Base-by-base conservation (phyloP, 371 early-diverging fungal species). In the Mortierella sp. region DNA sequence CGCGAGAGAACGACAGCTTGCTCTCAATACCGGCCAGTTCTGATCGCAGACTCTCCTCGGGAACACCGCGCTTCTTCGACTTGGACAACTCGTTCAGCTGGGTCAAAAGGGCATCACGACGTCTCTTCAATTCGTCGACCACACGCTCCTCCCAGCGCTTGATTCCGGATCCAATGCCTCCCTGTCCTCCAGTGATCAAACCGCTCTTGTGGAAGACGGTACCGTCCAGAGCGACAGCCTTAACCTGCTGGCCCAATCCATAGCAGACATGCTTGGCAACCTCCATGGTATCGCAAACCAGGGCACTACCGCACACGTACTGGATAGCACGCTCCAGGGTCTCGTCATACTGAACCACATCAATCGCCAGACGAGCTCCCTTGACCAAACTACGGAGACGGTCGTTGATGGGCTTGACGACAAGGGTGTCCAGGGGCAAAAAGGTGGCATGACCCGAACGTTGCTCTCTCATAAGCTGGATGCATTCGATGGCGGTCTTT, bases 141-240 rank as follows among this genome's bases (percentile, higher is more conserved):
- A 95, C 97, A 39, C 92, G 91, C 31, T 97, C 96, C 68, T 97
- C 94, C 97, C 98, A 98, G 64, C 93, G 88, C 66, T 91, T 89
- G 8, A 92, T 88, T 1, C 87, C 65, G 3, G 86, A 65, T 16
- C 78, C 76, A 24, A 86, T 70, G 1, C 85, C 87, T 29, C 85
- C 87, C 45, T 87, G 86, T 41, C 95, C 95, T 82, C 99, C 99
- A 0, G 98, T 98, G 68, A 99, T 99, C 76, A 97, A 86, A 58
- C 99, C 99, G 72, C 92, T 96, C 79, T 95, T 97, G 86, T 99
- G 99, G 79, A 99, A 95, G 8, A 98, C 91, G 5, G 95, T 93
- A 24, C 99, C 99, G 79, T 99, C 98, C 79, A 98, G 82, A 1
- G 97, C 94, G 7, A 98, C 97, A 50, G 95, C 95, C 90, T 97